phyloP scores from a whole-genome alignment of 208 protist genomes.

The Acanthamoeba healyi region DNA sequence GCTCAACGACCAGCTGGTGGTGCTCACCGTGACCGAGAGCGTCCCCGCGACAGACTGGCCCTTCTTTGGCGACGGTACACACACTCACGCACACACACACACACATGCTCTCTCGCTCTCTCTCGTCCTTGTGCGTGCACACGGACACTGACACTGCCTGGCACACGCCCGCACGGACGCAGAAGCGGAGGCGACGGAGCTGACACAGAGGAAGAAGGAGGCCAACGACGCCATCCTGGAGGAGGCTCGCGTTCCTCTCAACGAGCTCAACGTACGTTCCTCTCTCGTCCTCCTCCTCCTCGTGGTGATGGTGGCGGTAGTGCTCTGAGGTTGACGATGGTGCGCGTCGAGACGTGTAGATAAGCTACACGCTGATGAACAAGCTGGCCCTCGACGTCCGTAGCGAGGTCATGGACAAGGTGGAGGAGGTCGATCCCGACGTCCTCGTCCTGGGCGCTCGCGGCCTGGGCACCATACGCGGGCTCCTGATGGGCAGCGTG shows the following conservation, averaged over 20 bases:
- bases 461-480: background rate
- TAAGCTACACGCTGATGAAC: background rate
- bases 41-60: background rate
- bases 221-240: background rate
- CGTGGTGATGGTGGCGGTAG: too few species aligned
- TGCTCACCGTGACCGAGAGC: background rate
- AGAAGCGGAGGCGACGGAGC: background rate
- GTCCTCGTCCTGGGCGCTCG: background rate
- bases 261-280: background rate
- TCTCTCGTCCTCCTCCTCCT: background rate
- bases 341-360: background rate
- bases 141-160: background rate
- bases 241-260: background rate
- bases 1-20: background rate
- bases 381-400: background rate
- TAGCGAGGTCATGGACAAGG: background rate
- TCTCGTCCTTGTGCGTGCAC: background rate
- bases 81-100: too few species aligned
- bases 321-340: too few species aligned
- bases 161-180: background rate
- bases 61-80: slow-evolving; percentile 1
- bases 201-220: background rate
- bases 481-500: slow-evolving; percentile 5
- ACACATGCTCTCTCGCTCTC: too few species aligned
- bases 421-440: background rate